Percentiles rank a stretch among this genome's conserved stretches.
Conservation (phyloP, 2,329 filamentous ascomycete genomes). For the Fusarium chuoi region DNA sequence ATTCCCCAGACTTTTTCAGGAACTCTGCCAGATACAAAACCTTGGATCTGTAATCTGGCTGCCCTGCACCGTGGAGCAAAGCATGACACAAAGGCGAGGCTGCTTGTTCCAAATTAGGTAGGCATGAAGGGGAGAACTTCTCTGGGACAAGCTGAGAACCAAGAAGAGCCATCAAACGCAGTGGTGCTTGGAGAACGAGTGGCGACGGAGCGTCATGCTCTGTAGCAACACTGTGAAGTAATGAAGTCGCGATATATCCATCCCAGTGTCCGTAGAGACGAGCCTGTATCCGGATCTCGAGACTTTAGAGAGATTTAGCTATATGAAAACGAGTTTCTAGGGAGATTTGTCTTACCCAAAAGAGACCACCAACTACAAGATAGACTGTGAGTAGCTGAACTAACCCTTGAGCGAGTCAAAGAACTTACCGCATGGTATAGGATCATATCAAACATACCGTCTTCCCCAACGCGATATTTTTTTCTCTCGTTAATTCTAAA, state of each 20-base stretch:
- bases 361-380: conserved; percentile 32
- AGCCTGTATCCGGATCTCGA: conserved; percentile 37
- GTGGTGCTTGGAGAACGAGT: conserved; percentile 27
- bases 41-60: conserved; percentile 8
- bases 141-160: conserved; percentile 22
- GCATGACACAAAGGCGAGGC: conserved; percentile 17
- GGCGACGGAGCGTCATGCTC: background rate
- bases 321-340: background rate
- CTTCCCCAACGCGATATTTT: conserved; percentile 19
- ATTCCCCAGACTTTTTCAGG: conserved; percentile 33
- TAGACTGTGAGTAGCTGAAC: conserved; percentile 8
- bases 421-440: conserved; percentile 40
- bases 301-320: conserved; percentile 8
- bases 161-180: conserved; percentile 33
- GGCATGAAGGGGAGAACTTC: conserved; percentile 39
- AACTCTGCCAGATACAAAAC: conserved; percentile 20
- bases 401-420: background rate
- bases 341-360: conserved; percentile 30
- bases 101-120: conserved; percentile 28
- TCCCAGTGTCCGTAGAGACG: background rate
- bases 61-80: background rate
- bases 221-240: background rate
- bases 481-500: conserved; percentile 23
- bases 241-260: background rate
- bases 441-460: conserved; percentile 37